A percentile compares a stretch with the other conserved stretches of the same genome.
phyloP scores from a whole-genome alignment of 768 basidiomycete genomes.

The Mycena metata region DNA sequence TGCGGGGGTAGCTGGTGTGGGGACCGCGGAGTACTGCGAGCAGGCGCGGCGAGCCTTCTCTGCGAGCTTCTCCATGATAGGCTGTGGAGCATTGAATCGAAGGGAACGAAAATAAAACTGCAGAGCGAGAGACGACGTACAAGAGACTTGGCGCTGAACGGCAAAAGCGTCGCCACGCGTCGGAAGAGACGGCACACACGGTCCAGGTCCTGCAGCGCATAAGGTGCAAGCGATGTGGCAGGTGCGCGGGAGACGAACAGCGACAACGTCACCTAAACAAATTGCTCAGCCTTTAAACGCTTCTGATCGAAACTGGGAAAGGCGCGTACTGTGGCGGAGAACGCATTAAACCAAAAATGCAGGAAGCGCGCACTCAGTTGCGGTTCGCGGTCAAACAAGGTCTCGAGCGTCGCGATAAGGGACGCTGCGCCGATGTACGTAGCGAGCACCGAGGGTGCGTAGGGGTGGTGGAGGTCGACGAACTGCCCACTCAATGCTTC shows the following conservation, averaged over 20 bases:
- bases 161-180: conserved; percentile 69
- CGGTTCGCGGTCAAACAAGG: conserved; percentile 68
- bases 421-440: conserved; percentile 72
- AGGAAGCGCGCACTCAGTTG: conserved; percentile 75
- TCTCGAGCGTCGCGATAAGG: conserved; percentile 69
- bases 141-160: conserved; percentile 70
- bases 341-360: conserved; percentile 82
- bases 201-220: conserved; percentile 73
- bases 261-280: conserved; percentile 69
- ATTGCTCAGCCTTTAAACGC: background rate
- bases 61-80: conserved; percentile 67
- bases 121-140: conserved; percentile 52
- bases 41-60: conserved; percentile 66
- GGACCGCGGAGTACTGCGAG: conserved; percentile 45
- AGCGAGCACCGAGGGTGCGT: conserved; percentile 79
- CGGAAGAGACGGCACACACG: conserved; percentile 69
- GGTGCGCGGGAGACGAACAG: conserved; percentile 76
- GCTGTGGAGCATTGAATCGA: conserved; percentile 49
- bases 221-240: conserved; percentile 66
- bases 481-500: conserved; percentile 70
- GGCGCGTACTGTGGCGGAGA: conserved; percentile 77
- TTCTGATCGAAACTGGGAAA: background rate
- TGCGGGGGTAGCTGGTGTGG: conserved; percentile 29
- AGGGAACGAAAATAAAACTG: background rate
- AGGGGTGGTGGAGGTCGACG: conserved; percentile 67